Percentiles rank a stretch among this genome's conserved stretches.
phyloP scores from a whole-genome alignment of 805 yeast genomes.

The Metschnikowia cerradonensis region DNA sequence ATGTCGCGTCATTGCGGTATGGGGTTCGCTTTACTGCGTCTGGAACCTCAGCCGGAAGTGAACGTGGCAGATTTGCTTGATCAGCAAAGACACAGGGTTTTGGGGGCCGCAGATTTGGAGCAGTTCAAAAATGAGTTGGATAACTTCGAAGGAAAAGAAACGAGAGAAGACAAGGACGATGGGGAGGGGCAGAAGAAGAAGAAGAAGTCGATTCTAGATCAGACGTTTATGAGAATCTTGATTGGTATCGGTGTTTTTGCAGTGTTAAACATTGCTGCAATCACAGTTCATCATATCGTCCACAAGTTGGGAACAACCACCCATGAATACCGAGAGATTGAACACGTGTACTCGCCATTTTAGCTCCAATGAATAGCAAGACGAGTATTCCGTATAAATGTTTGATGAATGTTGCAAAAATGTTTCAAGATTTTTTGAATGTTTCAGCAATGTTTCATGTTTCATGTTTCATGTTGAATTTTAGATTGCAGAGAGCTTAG shows the following conservation, averaged over 20 bases:
- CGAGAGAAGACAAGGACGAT: background rate
- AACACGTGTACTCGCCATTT: constrained; percentile 21
- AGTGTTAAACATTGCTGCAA: constrained; percentile 33
- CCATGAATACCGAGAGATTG: constrained; percentile 32
- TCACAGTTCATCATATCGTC: constrained; percentile 36
- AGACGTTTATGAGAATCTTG: constrained; percentile 26
- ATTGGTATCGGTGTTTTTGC: constrained; percentile 35
- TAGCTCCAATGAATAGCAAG: background rate
- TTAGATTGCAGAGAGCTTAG: no score
- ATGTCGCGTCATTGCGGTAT: constrained; percentile 1
- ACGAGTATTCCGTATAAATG: background rate
- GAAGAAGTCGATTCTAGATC: constrained; percentile 7
- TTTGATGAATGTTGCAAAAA: no score
- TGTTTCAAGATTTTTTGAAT: no score
- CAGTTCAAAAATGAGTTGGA: background rate
- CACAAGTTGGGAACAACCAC: constrained; percentile 25
- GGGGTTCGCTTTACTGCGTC: constrained; percentile 1
- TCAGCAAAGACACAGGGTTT: background rate
- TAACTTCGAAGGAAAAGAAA: background rate
- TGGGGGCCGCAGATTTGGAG: background rate
- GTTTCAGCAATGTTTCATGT: no score
- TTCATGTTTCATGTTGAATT: no score
- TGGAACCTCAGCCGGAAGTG: background rate
- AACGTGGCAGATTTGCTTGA: background rate
- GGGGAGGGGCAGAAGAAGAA: constrained; percentile 2